These are phyloP conservation scores for Hortaea sp. DNA, from an alignment of 2,329 filamentous ascomycete species.

Conservation along the genomic window DNA sequence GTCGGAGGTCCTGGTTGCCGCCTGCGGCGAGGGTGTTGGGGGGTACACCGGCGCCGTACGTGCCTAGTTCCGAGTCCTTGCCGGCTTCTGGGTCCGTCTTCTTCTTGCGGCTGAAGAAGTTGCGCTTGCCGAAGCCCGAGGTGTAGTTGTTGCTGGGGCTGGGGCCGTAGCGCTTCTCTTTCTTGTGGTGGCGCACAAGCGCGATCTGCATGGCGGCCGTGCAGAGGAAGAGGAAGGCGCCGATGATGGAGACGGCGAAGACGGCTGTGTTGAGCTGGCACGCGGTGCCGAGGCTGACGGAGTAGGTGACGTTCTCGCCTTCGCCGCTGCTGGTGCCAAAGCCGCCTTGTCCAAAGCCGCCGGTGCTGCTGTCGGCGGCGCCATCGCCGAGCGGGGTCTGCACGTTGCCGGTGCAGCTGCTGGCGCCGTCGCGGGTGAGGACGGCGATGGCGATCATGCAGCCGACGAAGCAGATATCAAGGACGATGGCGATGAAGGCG, in stretches of 20 bases:
- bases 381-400: conserved; percentile 61
- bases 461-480: conserved; percentile 68
- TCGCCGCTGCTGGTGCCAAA: conserved; percentile 29
- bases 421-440: conserved; percentile 59
- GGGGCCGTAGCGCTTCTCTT: conserved; percentile 62
- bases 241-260: conserved; percentile 70
- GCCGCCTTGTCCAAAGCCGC: conserved; percentile 39
- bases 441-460: conserved; percentile 74
- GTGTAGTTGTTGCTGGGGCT: conserved; percentile 60
- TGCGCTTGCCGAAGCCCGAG: conserved; percentile 42
- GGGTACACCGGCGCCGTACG: conserved; percentile 19
- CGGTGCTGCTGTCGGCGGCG: conserved; percentile 38
- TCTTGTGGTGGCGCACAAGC: conserved; percentile 61
- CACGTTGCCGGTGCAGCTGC: conserved; percentile 54
- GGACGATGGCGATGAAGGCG: conserved; percentile 59
- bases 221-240: conserved; percentile 66
- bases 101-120: conserved; percentile 23
- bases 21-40: conserved; percentile 18
- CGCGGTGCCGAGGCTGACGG: conserved; percentile 44
- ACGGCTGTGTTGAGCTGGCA: conserved; percentile 69
- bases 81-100: conserved; percentile 22
- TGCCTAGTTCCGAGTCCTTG: conserved; percentile 37
- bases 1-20: conserved; percentile 28
- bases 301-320: conserved; percentile 33
- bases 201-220: conserved; percentile 60